Base-by-base conservation (phyloP, 2,329 filamentous ascomycete species). In the Torrubiella hemipterigena region DNA sequence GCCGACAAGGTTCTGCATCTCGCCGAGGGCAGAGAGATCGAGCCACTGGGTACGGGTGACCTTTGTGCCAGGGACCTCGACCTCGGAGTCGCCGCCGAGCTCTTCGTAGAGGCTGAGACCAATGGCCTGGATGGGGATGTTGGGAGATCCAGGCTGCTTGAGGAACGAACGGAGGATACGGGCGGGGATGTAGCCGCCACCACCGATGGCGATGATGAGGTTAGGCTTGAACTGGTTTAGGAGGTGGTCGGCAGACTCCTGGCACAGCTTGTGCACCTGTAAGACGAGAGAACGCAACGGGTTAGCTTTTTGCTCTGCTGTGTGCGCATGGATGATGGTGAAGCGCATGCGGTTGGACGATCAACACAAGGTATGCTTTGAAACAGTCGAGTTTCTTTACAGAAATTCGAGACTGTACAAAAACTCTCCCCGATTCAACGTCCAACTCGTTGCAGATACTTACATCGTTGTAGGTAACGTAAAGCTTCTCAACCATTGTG, bases 121-220 rank as follows among this genome's bases (percentile, higher is more conserved):
- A 56, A 98, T 98, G 42, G 91, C 91, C 70, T 98, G 91, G 60
- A 98, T 98, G 44, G 91, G 89, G 51, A 98, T 98, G 66, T 98
- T 98, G 59, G 86, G 77, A 39, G 68, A 73, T 46, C 81, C 84
- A 37, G 83, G 70, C 54, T 77, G 74, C 70, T 93, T 95, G 57
- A 98, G 81, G 69, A 98, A 98, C 14, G 91, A 96, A 41, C 91
- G 84, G 42, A 98, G 74, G 57, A 98, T 98, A 48, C 91, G 83
- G 27, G 91, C 91, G 38, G 91, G 91, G 24, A 98, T 86, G 60
- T 95, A 98, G 49, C 91, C 91, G 48, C 91, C 91, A 42, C 91
- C 91, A 48, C 91, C 91, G 56, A 96, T 96, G 54, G 91, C 91
- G 58, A 98, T 93, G 72, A 98, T 94, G 46, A 98, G 81, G 58